Evolutionary conservation across 129 eudicot species (phyloP).

Genomic region (Centrapalus pauciflorus): DNA sequence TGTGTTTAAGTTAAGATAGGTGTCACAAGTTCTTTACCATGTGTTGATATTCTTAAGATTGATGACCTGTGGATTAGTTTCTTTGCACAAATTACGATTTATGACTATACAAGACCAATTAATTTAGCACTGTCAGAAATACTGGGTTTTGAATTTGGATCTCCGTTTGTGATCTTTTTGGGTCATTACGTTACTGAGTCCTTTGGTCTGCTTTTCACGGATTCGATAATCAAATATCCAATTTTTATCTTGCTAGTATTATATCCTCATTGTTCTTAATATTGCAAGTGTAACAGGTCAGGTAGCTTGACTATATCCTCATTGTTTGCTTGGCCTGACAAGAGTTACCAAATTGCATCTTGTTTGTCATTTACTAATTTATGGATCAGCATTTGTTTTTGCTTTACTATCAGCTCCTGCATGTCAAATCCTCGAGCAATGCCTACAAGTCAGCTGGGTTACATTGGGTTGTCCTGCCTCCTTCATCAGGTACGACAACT

Average conservation of each 20-base stretch:
- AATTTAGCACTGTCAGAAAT: neutral
- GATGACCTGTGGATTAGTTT: no score
- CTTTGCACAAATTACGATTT: no score
- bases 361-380: no score
- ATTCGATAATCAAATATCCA: neutral
- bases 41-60: no score
- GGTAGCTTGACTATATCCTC: neutral
- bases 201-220: neutral
- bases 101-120: no score
- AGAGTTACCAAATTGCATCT: no score
- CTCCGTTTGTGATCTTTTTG: neutral
- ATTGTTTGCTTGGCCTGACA: neutral
- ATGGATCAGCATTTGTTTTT: neutral
- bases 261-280: neutral
- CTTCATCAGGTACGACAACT: neutral
- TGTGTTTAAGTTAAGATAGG: no score
- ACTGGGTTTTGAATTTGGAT: neutral
- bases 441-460: no score
- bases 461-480: neutral
- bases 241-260: neutral
- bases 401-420: no score
- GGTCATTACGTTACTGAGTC: neutral
- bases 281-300: neutral
- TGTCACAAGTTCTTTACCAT: no score
- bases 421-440: no score